Evolutionary conservation across 805 yeast species (phyloP).

Genomic region (Myxozyma geophila): DNA sequence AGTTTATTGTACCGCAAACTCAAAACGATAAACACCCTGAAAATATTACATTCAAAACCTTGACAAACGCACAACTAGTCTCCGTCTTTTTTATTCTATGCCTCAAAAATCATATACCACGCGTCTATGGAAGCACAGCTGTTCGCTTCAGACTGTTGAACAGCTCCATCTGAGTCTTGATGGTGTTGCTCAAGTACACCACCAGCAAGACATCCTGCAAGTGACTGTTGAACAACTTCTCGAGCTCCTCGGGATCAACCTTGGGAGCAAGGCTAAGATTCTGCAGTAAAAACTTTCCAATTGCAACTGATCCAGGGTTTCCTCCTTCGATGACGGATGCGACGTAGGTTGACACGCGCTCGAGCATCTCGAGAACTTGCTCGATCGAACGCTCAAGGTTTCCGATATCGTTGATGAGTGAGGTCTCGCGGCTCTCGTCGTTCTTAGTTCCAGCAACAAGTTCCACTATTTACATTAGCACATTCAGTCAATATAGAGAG

Average conservation of each 20-base stretch:
- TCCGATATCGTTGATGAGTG: constrained; percentile 44
- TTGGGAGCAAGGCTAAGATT: constrained; percentile 47
- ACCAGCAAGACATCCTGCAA: constrained; percentile 80
- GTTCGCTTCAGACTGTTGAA: constrained; percentile 33
- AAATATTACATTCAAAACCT: no score
- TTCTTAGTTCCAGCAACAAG: constrained; percentile 46
- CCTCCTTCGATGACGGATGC: constrained; percentile 35
- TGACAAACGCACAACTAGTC: no score
- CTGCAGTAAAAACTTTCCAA: constrained; percentile 69
- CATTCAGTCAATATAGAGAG: constrained; percentile 44
- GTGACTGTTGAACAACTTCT: constrained; percentile 67
- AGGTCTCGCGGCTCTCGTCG: constrained; percentile 42
- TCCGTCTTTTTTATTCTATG: no score
- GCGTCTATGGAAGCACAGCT: constrained; percentile 18
- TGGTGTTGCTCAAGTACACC: constrained; percentile 79
- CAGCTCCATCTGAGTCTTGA: constrained; percentile 64
- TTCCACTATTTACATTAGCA: constrained; percentile 41
- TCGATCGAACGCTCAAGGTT: constrained; percentile 45
- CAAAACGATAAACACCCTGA: no score
- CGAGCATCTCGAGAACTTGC: constrained; percentile 48
- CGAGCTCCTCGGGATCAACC: constrained; percentile 56
- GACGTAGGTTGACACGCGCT: constrained; percentile 48
- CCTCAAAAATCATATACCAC: neutral
- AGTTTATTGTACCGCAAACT: no score
- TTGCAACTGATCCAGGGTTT: constrained; percentile 47